Conservation (phyloP, 768 basidiomycete genomes). For the Mycena indigotica region DNA sequence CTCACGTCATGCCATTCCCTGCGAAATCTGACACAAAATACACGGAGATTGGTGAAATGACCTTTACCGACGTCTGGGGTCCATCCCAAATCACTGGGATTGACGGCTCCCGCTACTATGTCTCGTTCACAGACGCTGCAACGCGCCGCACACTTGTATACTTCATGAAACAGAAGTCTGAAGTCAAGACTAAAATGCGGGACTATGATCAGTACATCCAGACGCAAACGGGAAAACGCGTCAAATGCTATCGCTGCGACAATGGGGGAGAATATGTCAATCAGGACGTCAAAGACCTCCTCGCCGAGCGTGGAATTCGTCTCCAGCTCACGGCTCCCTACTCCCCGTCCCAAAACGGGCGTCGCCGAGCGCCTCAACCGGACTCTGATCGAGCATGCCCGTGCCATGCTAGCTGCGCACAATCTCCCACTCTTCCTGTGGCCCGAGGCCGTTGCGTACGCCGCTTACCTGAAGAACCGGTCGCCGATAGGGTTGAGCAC, state of each 20-base stretch:
- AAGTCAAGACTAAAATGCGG: conserved; percentile 1
- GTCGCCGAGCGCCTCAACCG: conserved; percentile 31
- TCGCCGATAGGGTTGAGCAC: too few species aligned
- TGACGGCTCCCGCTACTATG: conserved; percentile 13
- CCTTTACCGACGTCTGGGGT: conserved; percentile 26
- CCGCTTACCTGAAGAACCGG: conserved; percentile 27
- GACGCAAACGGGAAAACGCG: neutral
- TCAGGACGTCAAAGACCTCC: conserved; percentile 13
- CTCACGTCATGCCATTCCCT: conserved; percentile 24
- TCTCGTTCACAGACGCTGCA: conserved; percentile 21
- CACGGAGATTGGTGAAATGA: conserved; percentile 23
- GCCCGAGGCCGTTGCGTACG: conserved; percentile 24
- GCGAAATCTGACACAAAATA: conserved; percentile 19
- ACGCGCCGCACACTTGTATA: conserved; percentile 4
- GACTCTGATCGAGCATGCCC: conserved; percentile 22
- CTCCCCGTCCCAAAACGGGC: conserved; percentile 33
- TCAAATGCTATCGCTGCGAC: conserved; percentile 21
- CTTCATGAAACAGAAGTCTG: conserved; percentile 10
- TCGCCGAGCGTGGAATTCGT: conserved; percentile 23
- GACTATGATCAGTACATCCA: conserved; percentile 6
- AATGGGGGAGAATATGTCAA: conserved; percentile 21
- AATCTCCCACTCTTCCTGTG: conserved; percentile 22
- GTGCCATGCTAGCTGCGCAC: conserved; percentile 23
- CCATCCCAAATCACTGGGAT: conserved; percentile 18
- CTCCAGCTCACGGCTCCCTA: conserved; percentile 28